phyloP scores from a whole-genome alignment of 768 basidiomycete genomes.

The Suillus tomentosus region DNA sequence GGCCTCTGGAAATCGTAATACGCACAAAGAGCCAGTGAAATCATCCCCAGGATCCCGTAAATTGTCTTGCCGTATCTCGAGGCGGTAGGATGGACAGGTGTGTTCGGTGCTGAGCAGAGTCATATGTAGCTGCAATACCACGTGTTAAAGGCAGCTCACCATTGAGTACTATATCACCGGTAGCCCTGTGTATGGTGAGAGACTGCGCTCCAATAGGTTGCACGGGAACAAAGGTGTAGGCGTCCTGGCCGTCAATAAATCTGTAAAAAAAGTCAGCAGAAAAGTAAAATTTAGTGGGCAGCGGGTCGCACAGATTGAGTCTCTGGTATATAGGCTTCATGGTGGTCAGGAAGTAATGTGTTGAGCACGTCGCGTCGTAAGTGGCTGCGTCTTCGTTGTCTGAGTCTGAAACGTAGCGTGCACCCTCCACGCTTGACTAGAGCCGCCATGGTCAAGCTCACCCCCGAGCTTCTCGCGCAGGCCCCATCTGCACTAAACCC shows the following conservation, averaged over 20 bases:
- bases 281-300: constrained; percentile 1
- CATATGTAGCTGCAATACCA: constrained; percentile 1
- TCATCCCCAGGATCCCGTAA: constrained; percentile 76
- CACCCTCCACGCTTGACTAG: constrained; percentile 15
- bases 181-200: constrained; percentile 69
- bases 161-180: constrained; percentile 76
- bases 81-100: constrained; percentile 52
- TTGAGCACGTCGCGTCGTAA: constrained; percentile 18
- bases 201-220: constrained; percentile 61
- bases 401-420: constrained; percentile 37
- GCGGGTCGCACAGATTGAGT: constrained; percentile 58
- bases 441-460: constrained; percentile 77
- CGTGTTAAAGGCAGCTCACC: constrained; percentile 40
- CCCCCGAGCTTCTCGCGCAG: constrained; percentile 88
- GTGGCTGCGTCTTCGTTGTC: constrained; percentile 25
- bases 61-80: constrained; percentile 64
- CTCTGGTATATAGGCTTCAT: constrained; percentile 76
- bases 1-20: constrained; percentile 14
- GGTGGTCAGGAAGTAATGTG: constrained; percentile 29
- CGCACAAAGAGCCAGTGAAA: constrained; percentile 76
- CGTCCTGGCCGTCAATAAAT: constrained; percentile 69
- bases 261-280: constrained; percentile 38
- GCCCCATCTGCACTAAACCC: constrained; percentile 78
- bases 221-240: constrained; percentile 78
- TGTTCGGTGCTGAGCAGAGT: constrained; percentile 49